Conservation (phyloP, 805 yeast genomes). For the Starmerella tilneyi region DNA sequence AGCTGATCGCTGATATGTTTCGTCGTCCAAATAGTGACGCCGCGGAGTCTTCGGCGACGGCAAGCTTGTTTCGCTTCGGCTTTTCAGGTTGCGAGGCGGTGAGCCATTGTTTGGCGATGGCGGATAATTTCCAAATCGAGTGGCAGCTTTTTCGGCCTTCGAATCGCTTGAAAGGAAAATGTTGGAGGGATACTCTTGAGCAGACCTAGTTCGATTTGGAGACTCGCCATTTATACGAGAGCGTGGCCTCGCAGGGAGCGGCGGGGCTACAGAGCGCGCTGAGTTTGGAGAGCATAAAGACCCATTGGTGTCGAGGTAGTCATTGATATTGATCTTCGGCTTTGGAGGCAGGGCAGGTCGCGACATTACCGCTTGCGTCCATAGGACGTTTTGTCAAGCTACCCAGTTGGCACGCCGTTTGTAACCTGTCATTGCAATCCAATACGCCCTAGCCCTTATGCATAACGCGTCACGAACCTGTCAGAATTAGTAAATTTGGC, state of each 20-base stretch:
- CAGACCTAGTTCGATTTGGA: too few species aligned
- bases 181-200: too few species aligned
- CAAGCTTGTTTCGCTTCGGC: too few species aligned
- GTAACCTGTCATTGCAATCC: neutral
- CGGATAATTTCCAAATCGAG: too few species aligned
- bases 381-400: neutral
- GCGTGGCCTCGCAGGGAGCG: conserved; percentile 2
- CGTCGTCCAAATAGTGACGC: too few species aligned
- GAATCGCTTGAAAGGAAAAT: too few species aligned
- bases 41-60: too few species aligned
- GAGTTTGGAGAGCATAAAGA: neutral
- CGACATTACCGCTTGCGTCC: neutral
- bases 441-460: neutral
- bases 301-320: conserved; percentile 10
- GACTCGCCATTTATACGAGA: neutral
- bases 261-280: conserved; percentile 3
- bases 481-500: neutral
- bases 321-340: conserved; percentile 15
- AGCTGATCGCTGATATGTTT: too few species aligned
- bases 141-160: too few species aligned
- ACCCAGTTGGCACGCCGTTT: too few species aligned
- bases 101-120: too few species aligned
- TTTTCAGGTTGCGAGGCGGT: too few species aligned
- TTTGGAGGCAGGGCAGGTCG: conserved; percentile 13
- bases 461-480: conserved; percentile 1